Percentiles rank a stretch among this genome's conserved stretches.
Conservation (phyloP, 1,139 yeast genomes). For the Candida freyschussii region DNA sequence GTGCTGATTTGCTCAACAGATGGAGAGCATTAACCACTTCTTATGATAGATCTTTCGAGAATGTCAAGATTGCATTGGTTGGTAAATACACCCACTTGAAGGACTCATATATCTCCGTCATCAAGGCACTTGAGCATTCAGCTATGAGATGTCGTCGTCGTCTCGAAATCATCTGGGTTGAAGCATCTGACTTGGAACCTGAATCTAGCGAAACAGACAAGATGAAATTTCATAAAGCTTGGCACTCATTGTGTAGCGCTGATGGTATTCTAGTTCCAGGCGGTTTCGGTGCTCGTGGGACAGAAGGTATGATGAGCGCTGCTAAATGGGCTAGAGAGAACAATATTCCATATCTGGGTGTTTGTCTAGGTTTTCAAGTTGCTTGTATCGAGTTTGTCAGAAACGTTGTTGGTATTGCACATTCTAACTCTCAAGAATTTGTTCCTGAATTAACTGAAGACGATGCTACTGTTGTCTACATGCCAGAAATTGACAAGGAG, state of each 20-base stretch:
- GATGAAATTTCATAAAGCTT: constrained; percentile 85
- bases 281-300: constrained; percentile 96
- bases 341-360: constrained; percentile 90
- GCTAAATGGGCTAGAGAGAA: constrained; percentile 98
- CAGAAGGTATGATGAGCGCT: constrained; percentile 96
- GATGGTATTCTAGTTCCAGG: constrained; percentile 98
- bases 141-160: constrained; percentile 85
- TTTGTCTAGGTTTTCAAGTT: constrained; percentile 95
- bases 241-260: constrained; percentile 92
- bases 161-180: constrained; percentile 92
- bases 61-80: constrained; percentile 90
- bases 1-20: constrained; percentile 62
- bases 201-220: constrained; percentile 59
- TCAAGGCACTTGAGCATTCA: constrained; percentile 92
- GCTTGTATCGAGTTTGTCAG: constrained; percentile 95
- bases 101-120: constrained; percentile 92
- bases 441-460: constrained; percentile 57
- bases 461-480: constrained; percentile 81
- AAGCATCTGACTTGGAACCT: constrained; percentile 84
- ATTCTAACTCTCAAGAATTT: constrained; percentile 84
- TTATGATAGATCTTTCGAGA: constrained; percentile 77
- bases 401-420: constrained; percentile 62
- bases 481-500: constrained; percentile 97
- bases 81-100: constrained; percentile 96
- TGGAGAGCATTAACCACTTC: constrained; percentile 79